Percentiles rank a stretch among this genome's conserved stretches.
Evolutionary conservation across 352 stramenopile species (phyloP).

Genomic region (Aphanomyces invadans): DNA sequence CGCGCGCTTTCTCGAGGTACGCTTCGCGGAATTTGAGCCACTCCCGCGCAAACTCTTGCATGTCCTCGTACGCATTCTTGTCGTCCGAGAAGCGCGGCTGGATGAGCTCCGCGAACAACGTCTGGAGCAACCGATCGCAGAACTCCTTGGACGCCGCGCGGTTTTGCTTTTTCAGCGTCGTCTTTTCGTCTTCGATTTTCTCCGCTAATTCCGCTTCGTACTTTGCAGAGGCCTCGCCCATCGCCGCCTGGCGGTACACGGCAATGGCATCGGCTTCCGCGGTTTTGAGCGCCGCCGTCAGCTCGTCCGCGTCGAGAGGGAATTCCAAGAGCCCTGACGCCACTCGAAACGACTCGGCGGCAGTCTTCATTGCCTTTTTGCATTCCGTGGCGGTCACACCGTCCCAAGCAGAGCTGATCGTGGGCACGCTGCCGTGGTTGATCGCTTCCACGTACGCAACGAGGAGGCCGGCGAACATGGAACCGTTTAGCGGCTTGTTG

Average conservation of each 20-base stretch:
- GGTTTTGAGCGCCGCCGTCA: conserved; percentile 47
- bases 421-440: conserved; percentile 81
- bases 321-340: conserved; percentile 48
- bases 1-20: conserved; percentile 61
- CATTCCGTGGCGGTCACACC: conserved; percentile 74
- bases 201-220: conserved; percentile 53
- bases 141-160: conserved; percentile 56
- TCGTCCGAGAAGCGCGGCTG: conserved; percentile 52
- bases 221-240: conserved; percentile 59
- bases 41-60: conserved; percentile 68
- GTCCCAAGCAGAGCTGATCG: conserved; percentile 84
- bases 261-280: conserved; percentile 43
- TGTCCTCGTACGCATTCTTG: conserved; percentile 47
- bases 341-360: conserved; percentile 60
- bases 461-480: conserved; percentile 78
- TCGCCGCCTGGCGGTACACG: conserved; percentile 52
- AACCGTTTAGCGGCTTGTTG: conserved; percentile 67
- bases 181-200: conserved; percentile 68
- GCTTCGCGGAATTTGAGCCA: conserved; percentile 64
- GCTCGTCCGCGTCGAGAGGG: conserved; percentile 61
- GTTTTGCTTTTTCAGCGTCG: conserved; percentile 38
- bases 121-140: conserved; percentile 69
- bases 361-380: conserved; percentile 55
- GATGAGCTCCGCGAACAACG: conserved; percentile 75
- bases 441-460: conserved; percentile 78